phyloP scores from a whole-genome alignment of 441 rosid species.

The Erodium texanum region DNA sequence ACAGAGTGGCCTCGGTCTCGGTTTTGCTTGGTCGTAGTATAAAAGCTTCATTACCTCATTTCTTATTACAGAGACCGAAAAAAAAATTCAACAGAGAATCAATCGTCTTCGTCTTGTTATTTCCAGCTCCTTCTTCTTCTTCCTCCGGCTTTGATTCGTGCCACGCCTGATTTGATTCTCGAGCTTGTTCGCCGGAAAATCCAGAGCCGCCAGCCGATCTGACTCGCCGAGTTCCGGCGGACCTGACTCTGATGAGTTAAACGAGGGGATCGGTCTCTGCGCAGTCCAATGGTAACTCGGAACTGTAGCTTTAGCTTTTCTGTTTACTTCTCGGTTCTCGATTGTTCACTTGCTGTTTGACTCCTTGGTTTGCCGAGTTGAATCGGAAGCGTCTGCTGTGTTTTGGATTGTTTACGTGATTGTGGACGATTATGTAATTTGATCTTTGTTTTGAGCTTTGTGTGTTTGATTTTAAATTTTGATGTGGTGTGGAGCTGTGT shows the following conservation, averaged over 20 bases:
- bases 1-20: neutral
- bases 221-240: constrained; percentile 25
- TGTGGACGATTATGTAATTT: neutral
- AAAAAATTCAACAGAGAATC: constrained; percentile 2
- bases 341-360: neutral
- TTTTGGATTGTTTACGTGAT: neutral
- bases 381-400: constrained; percentile 15
- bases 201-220: constrained; percentile 34
- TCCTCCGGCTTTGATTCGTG: constrained; percentile 18
- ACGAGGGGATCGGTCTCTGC: constrained; percentile 33
- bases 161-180: constrained; percentile 12
- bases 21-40: neutral
- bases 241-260: constrained; percentile 37
- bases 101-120: constrained; percentile 15
- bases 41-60: constrained; percentile 4
- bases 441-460: neutral
- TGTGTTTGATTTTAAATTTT: constrained; percentile 1
- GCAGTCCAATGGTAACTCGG: constrained; percentile 37
- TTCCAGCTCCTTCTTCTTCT: constrained; percentile 19
- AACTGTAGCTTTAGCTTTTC: constrained; percentile 3
- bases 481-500: constrained; percentile 16
- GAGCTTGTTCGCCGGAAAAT: constrained; percentile 13
- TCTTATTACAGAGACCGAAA: neutral
- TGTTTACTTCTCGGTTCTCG: neutral
- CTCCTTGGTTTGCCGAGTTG: constrained; percentile 20